Evolutionary conservation across 768 basidiomycete species (phyloP).

Genomic region (Boletus rubropictus): DNA sequence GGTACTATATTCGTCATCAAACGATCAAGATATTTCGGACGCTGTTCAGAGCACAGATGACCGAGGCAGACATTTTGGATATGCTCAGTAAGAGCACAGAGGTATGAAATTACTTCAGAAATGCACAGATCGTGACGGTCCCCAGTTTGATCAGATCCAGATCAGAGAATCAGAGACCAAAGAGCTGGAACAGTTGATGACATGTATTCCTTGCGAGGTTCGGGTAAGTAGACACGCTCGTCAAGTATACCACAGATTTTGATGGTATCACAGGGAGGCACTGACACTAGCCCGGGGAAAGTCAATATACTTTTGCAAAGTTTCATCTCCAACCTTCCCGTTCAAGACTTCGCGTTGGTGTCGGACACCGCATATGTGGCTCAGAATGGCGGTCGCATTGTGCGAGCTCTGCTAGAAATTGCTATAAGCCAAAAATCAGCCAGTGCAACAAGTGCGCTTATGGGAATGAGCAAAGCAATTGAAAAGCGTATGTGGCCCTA

Average conservation of each 20-base stretch:
- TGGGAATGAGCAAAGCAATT: constrained; percentile 89
- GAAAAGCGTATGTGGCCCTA: constrained; percentile 94
- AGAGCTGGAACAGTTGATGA: constrained; percentile 71
- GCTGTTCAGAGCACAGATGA: constrained; percentile 74
- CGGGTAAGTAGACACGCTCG: constrained; percentile 43
- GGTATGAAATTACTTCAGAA: constrained; percentile 37
- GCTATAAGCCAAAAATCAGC: constrained; percentile 93
- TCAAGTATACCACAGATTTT: not conserved
- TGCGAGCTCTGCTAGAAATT: constrained; percentile 92
- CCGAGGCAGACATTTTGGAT: constrained; percentile 84
- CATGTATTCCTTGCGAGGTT: constrained; percentile 72
- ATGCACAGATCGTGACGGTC: not conserved
- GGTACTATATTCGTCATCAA: constrained; percentile 85
- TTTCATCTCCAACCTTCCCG: constrained; percentile 70
- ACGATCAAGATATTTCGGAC: constrained; percentile 86
- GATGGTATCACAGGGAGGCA: constrained; percentile 47
- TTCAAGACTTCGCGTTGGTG: constrained; percentile 94
- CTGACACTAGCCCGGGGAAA: constrained; percentile 67
- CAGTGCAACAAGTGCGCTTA: constrained; percentile 66
- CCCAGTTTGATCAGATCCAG: constrained; percentile 91
- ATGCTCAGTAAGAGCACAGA: constrained; percentile 91
- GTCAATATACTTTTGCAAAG: constrained; percentile 94
- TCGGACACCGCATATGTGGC: constrained; percentile 93
- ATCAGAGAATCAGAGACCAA: constrained; percentile 83
- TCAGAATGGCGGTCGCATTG: constrained; percentile 91